Evolutionary conservation across 306 rosid genomes (phyloP), one percentile per base, ranked within the genome.

Genomic region (Ormosia semicastrata): DNA sequence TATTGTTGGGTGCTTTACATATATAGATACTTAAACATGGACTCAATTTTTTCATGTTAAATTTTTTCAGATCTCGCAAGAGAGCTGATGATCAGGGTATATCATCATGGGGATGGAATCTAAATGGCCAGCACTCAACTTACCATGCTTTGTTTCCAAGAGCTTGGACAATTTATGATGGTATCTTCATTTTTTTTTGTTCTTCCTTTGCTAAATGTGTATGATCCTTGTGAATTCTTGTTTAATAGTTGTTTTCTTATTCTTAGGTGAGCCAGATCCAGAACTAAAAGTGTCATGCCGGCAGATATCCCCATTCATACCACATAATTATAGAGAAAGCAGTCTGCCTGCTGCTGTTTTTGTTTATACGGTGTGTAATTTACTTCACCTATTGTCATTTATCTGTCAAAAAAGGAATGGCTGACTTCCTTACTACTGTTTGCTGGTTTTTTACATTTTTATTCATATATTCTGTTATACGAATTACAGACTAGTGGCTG

Each of bases 71-170:
- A 54, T 80, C 87, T 72, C 78, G 77, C 81, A 92, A 81, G 90
- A 95, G 89, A 85, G 87, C 84, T 54, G 89, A 84, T 84, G 99
- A 95, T 77, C 89, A 90, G 75, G 99, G 99, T 71, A 85, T 92
- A 87, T 92, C 99, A 29, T 95, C 99, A 12, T 95, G 99, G 99
- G 98, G 98, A 58, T 95, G 99, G 99, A 95, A 95, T 88, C 91
- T 95, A 65, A 88, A 52, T 79, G 99, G 99, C 32, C 98, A 95
- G 83, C 98, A 93, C 84, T 95, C 99, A 80, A 95, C 99, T 60
- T 95, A 95, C 86, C 99, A 95, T 83, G 99, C 99, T 88, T 81
- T 95, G 83, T 95, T 95, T 88, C 99, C 99, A 39, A 95, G 99
- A 91, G 97, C 99, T 66, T 95, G 99, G 99, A 95, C 99, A 30